phyloP scores from a whole-genome alignment of 2,329 filamentous ascomycete genomes.

The Bipolaris oryzae region DNA sequence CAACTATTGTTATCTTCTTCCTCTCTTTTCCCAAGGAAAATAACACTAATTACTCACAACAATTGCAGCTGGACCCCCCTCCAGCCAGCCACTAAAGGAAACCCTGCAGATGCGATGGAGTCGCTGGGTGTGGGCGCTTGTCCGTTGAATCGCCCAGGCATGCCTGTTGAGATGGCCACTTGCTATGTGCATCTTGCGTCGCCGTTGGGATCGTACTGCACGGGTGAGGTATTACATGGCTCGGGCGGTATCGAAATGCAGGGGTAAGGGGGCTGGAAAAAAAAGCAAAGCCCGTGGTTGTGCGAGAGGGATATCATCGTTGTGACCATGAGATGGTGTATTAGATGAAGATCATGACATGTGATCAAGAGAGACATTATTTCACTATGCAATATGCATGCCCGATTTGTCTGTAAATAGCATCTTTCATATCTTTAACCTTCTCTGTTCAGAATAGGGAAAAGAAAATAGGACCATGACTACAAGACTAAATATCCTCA shows the following conservation, averaged over 20 bases:
- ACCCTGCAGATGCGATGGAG: slow-evolving; percentile 20
- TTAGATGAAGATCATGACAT: not conserved
- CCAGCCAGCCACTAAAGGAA: slow-evolving; percentile 21
- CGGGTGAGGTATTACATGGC: slow-evolving; percentile 25
- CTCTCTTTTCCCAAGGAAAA: too few relatives aligned
- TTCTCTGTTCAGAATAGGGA: too few relatives aligned
- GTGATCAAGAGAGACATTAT: not conserved
- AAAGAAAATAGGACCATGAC: too few relatives aligned
- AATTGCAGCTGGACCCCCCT: slow-evolving; percentile 29
- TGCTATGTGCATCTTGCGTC: slow-evolving; percentile 28
- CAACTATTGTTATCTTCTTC: slow-evolving; percentile 8
- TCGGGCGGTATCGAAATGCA: slow-evolving; percentile 31
- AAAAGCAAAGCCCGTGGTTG: not conserved
- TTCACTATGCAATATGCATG: not conserved
- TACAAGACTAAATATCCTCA: too few relatives aligned
- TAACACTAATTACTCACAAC: not conserved
- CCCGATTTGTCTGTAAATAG: not conserved
- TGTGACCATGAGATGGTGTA: not conserved
- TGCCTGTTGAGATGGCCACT: slow-evolving; percentile 29
- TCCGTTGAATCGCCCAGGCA: slow-evolving; percentile 24
- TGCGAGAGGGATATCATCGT: too few relatives aligned
- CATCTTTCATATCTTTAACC: not conserved
- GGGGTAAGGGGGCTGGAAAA: not conserved
- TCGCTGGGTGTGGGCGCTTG: slow-evolving; percentile 25
- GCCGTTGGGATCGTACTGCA: slow-evolving; percentile 26